Conservation (phyloP, 2,329 filamentous ascomycete species). For the Escovopsis sp. region DNA sequence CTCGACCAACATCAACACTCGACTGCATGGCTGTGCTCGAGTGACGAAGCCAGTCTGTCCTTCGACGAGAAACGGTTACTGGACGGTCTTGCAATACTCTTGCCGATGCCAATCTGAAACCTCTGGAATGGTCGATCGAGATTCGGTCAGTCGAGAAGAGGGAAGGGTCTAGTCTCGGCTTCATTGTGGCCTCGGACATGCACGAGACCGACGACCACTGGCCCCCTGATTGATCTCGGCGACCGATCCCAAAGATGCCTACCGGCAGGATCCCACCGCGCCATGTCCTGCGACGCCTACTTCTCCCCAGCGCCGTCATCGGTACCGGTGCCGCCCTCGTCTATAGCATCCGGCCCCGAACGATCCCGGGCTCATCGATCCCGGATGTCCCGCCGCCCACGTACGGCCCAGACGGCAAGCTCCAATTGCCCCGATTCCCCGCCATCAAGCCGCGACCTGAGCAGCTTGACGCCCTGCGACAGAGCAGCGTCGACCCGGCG, state of each 20-base stretch:
- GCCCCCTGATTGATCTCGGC: not conserved
- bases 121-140: too few species aligned
- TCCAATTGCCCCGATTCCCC: conserved; percentile 53
- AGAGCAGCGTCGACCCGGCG: conserved; percentile 12
- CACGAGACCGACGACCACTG: too few species aligned
- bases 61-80: too few species aligned
- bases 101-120: too few species aligned
- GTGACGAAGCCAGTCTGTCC: too few species aligned
- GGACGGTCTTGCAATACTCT: too few species aligned
- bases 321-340: conserved; percentile 30
- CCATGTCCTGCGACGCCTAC: conserved; percentile 26
- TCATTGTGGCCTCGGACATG: too few species aligned
- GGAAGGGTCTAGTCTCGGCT: too few species aligned
- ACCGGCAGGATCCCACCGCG: conserved; percentile 1
- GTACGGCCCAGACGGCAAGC: conserved; percentile 52
- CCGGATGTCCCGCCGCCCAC: conserved; percentile 56
- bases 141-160: too few species aligned
- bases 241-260: not conserved
- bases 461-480: conserved; percentile 47
- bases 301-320: conserved; percentile 26
- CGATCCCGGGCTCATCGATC: conserved; percentile 55
- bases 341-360: conserved; percentile 50
- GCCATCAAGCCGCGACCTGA: conserved; percentile 45
- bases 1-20: too few species aligned
- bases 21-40: too few species aligned